Base-by-base conservation (phyloP, 2,329 filamentous ascomycete genomes). In the Lasiodiplodia sp. region DNA sequence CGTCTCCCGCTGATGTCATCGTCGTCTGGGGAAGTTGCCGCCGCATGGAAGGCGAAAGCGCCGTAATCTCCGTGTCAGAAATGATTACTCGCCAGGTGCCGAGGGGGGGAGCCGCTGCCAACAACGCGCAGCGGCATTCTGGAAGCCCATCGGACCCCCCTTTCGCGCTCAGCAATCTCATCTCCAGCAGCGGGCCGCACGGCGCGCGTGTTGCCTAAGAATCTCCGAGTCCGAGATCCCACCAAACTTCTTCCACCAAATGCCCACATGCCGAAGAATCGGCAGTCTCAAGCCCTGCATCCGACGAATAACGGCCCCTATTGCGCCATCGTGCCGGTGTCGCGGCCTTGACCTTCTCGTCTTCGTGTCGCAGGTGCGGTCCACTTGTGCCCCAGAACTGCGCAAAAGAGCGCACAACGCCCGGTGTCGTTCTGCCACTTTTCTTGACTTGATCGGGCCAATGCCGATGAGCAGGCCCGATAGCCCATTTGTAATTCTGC, bases 141-240 rank as follows among this genome's bases (percentile, higher is more conserved):
- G 40, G 58, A 63, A 51, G 40, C 58, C 38, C 21, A 7, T 16
- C 18, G 28, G 14, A 25, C 3, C 34, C 60, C 60, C 47, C 47
- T 64, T 64, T 63, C 58, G 40, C n/a, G 23, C 37, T 28, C n/a
- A 57, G 40, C 23, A 38, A 16, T 49, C 38, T 40, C 37, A 18
- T 28, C 56, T 57, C 3, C 34, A 57, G 14, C 37, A 21, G 38
- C 38, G 34, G 18, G 57, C 60, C 31, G 18, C 31, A 23, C 44
- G 44, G 44, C n/a, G 44, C 44, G 44, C 44, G 44, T n/a, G 44
- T 47, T n/a, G 44, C 60, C 31, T 38, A 38, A n/a, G n/a, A 64
- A 64, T 52, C 47, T 60, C 65, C 65, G 65, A 67, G 44, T 3
- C 65, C 65, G 65, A 67, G 55, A 57, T 67, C 55, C 55, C 53